phyloP scores from a whole-genome alignment of 1,139 yeast genomes.

The Kodamaea plutei region DNA sequence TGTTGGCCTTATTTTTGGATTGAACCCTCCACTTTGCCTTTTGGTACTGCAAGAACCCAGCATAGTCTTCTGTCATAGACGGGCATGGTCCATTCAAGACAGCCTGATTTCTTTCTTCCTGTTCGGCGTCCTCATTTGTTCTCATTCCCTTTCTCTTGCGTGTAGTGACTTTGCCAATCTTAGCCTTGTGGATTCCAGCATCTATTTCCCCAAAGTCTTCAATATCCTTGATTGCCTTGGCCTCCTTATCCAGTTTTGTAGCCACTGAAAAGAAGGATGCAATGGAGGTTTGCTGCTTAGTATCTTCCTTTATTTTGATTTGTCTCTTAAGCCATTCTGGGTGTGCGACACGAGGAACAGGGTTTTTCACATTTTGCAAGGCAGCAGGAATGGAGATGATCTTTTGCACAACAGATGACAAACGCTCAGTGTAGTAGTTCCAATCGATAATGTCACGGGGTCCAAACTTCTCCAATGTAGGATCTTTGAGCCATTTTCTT shows the following conservation, averaged over 20 bases:
- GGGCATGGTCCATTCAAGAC: conserved; percentile 61
- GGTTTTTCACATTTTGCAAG: conserved; percentile 80
- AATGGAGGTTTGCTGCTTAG: conserved; percentile 67
- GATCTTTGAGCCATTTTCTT: conserved; percentile 84
- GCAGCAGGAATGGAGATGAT: conserved; percentile 98
- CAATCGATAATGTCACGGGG: conserved; percentile 90
- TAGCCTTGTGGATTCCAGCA: conserved; percentile 22
- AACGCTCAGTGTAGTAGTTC: conserved; percentile 86
- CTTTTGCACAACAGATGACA: conserved; percentile 91
- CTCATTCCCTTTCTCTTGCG: conserved; percentile 33
- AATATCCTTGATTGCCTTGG: conserved; percentile 53
- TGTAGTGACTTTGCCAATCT: conserved; percentile 50
- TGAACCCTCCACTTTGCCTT: conserved; percentile 85
- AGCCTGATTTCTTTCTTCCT: conserved; percentile 38
- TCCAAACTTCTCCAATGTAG: conserved; percentile 75
- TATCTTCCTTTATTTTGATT: conserved; percentile 57
- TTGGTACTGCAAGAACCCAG: conserved; percentile 71
- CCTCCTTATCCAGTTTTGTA: conserved; percentile 25
- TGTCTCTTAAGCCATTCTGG: conserved; percentile 87
- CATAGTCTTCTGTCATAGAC: conserved; percentile 68
- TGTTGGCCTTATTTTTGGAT: conserved; percentile 62
- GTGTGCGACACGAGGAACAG: conserved; percentile 90
- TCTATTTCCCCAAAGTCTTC: conserved; percentile 63
- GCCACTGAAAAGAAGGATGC: conserved; percentile 52
- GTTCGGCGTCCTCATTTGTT: conserved; percentile 28